These are phyloP conservation scores for Aspergillus sclerotialis DNA, from an alignment of 2,329 filamentous ascomycete genomes.

Conservation along the genomic window DNA sequence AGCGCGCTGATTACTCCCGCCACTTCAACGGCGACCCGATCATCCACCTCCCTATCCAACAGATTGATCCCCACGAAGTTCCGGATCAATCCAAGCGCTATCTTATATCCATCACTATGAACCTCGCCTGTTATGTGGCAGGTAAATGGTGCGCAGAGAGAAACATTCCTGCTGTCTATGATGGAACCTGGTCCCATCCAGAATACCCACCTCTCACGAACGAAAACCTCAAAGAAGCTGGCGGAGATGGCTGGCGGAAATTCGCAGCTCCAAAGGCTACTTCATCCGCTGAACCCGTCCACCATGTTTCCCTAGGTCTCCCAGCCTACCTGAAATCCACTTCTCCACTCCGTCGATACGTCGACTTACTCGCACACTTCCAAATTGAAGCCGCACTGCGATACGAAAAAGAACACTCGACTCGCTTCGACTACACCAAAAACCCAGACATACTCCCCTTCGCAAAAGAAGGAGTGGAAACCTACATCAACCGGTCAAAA, in stretches of 20 bases:
- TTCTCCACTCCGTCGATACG: constrained; percentile 54
- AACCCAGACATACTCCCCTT: constrained; percentile 42
- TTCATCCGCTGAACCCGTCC: constrained; percentile 40
- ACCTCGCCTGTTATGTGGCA: constrained; percentile 41
- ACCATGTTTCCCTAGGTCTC: constrained; percentile 46
- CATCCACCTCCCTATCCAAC: constrained; percentile 26
- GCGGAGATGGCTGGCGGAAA: constrained; percentile 32
- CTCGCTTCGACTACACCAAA: constrained; percentile 29
- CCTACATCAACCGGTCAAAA: constrained; percentile 39
- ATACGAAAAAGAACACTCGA: constrained; percentile 44
- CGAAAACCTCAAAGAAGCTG: constrained; percentile 36
- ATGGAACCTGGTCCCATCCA: constrained; percentile 31
- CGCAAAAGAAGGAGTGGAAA: constrained; percentile 39
- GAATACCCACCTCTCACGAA: constrained; percentile 33
- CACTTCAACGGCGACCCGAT: constrained; percentile 37
- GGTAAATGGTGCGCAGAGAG: constrained; percentile 29
- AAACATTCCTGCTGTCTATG: constrained; percentile 29
- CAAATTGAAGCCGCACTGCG: constrained; percentile 58
- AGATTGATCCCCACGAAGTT: constrained; percentile 29
- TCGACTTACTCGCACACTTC: constrained; percentile 56
- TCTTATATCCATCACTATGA: constrained; percentile 46
- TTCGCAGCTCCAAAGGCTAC: constrained; percentile 31
- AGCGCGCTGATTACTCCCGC: constrained; percentile 21
- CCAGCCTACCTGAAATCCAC: constrained; percentile 52
- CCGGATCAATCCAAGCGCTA: constrained; percentile 31